Conservation (phyloP, 2,329 filamentous ascomycete species). For the Exserohilum turcica region DNA sequence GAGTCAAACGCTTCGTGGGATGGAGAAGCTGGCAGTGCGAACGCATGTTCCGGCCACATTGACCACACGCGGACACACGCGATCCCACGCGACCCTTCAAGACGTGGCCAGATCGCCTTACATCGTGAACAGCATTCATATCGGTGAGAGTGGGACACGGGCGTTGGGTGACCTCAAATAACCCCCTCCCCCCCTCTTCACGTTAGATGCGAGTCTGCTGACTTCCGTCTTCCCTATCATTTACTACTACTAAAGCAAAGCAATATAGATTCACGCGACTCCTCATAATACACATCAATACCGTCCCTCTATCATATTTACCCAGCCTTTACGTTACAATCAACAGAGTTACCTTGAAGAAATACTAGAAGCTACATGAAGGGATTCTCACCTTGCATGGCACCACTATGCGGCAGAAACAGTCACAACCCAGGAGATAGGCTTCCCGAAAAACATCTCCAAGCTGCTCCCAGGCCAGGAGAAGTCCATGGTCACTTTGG, state of each 20-base stretch:
- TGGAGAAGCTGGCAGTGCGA: background rate
- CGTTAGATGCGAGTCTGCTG: background rate
- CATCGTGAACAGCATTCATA: constrained; percentile 8
- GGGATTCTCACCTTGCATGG: constrained; percentile 4
- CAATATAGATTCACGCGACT: too few species aligned
- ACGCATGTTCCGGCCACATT: constrained; percentile 6
- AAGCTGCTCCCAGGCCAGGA: background rate
- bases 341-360: background rate
- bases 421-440: background rate
- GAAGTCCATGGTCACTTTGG: background rate
- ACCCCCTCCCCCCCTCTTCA: constrained; percentile 11
- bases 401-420: constrained; percentile 2
- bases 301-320: constrained; percentile 1
- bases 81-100: constrained; percentile 12
- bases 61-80: constrained; percentile 11
- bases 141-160: background rate
- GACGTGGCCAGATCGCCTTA: constrained; percentile 44
- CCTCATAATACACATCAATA: too few species aligned
- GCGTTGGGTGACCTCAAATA: constrained; percentile 14
- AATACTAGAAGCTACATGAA: constrained; percentile 20
- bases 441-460: background rate
- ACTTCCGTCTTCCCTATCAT: background rate
- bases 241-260: too few species aligned
- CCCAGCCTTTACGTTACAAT: background rate
- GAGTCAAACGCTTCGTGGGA: constrained; percentile 1